Conservation (phyloP, 768 basidiomycete genomes). For the Agrocybe praecox region DNA sequence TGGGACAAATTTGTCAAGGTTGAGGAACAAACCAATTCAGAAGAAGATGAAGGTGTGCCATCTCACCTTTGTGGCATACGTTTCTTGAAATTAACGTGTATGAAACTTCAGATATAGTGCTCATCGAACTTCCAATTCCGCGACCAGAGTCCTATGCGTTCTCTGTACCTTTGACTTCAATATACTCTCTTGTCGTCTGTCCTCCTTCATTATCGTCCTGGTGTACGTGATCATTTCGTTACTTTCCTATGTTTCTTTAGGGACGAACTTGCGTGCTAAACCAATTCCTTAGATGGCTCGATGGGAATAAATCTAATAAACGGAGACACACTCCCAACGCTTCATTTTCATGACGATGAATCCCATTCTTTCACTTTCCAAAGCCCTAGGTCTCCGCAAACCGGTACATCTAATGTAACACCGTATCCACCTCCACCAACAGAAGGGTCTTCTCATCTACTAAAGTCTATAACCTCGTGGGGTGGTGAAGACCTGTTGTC, state of each 20-base stretch:
- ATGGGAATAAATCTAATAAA: slow-evolving; percentile 88
- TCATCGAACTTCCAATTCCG: slow-evolving; percentile 83
- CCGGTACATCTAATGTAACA: slow-evolving; percentile 36
- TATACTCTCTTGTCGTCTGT: slow-evolving; percentile 88
- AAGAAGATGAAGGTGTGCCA: slow-evolving; percentile 73
- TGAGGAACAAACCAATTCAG: slow-evolving; percentile 63
- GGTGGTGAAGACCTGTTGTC: slow-evolving; percentile 87
- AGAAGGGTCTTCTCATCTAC: slow-evolving; percentile 41
- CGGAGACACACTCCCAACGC: slow-evolving; percentile 82
- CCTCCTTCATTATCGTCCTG: slow-evolving; percentile 85
- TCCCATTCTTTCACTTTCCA: slow-evolving; percentile 75
- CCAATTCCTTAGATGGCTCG: slow-evolving; percentile 67
- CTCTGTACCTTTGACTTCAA: slow-evolving; percentile 87
- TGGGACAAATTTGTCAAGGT: slow-evolving; percentile 90
- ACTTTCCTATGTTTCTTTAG: slow-evolving; percentile 2
- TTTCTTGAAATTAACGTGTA: not conserved
- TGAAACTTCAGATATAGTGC: slow-evolving; percentile 64
- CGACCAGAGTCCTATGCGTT: slow-evolving; percentile 92
- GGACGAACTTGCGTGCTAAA: slow-evolving; percentile 13
- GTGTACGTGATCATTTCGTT: slow-evolving; percentile 49
- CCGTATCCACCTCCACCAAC: slow-evolving; percentile 68
- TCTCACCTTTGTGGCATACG: slow-evolving; percentile 3
- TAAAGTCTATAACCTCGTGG: slow-evolving; percentile 61
- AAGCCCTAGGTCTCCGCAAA: slow-evolving; percentile 35
- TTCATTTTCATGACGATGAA: slow-evolving; percentile 98